Evolutionary conservation across 176 grass and related monocot species (phyloP).

Genomic region (Juncus inflexus): DNA sequence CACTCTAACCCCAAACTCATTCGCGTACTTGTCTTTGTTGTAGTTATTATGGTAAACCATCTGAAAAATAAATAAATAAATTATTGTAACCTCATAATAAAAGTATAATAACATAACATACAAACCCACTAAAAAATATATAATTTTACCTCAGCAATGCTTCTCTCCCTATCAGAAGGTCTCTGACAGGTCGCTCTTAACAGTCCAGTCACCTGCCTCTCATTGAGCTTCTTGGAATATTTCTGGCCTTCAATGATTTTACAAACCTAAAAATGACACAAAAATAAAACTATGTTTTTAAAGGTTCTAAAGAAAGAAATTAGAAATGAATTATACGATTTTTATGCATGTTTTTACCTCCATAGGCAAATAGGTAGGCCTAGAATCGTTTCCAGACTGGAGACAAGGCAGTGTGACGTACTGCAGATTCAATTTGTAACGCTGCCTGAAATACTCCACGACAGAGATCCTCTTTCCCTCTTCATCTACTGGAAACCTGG

Average conservation of each 20-base stretch:
- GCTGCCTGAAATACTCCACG: constrained; percentile 62
- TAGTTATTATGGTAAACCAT: constrained; percentile 54
- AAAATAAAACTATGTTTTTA: background rate
- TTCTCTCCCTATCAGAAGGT: constrained; percentile 59
- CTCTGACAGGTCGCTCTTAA: constrained; percentile 67
- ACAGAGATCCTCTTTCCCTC: constrained; percentile 37
- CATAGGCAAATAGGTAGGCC: constrained; percentile 67
- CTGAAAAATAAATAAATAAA: constrained; percentile 28
- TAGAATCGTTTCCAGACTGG: constrained; percentile 61
- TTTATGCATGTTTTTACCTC: constrained; percentile 39
- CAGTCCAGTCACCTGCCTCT: constrained; percentile 63
- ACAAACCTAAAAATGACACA: constrained; percentile 47
- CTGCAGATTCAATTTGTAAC: constrained; percentile 42
- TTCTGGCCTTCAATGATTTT: constrained; percentile 80
- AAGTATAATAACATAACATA: constrained; percentile 12
- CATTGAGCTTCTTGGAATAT: constrained; percentile 71
- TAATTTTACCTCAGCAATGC: constrained; percentile 50
- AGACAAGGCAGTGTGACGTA: constrained; percentile 55
- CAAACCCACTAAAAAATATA: constrained; percentile 9
- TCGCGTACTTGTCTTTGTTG: constrained; percentile 36
- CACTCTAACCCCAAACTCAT: constrained; percentile 49
- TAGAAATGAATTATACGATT: constrained; percentile 2
- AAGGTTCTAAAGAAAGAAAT: background rate
- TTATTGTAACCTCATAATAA: background rate
- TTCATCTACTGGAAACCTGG: constrained; percentile 69